A percentile compares a stretch with the other conserved stretches of the same genome.
These are phyloP conservation scores for Leishmania tarentolae DNA, from an alignment of 208 protist genomes.

Conservation along the genomic window DNA sequence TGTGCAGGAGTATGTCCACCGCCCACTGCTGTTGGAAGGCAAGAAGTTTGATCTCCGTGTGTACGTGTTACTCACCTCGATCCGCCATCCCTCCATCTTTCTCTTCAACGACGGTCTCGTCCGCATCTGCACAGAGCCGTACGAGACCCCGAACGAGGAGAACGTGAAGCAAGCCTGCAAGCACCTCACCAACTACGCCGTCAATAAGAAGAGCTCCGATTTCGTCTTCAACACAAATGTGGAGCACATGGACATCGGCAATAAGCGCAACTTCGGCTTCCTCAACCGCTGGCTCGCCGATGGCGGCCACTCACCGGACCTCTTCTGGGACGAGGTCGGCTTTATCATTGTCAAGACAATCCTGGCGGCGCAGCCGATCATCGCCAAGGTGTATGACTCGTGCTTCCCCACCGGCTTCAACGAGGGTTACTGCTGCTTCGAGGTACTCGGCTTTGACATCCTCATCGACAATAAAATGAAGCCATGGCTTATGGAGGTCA, in stretches of 20 bases:
- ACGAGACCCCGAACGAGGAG: slow-evolving; percentile 77
- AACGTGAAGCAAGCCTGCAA: slow-evolving; percentile 91
- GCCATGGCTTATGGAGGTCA: slow-evolving; percentile 97
- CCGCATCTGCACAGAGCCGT: slow-evolving; percentile 93
- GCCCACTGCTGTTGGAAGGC: slow-evolving; percentile 92
- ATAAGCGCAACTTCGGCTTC: slow-evolving; percentile 93
- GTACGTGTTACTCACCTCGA: slow-evolving; percentile 93
- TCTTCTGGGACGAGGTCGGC: slow-evolving; percentile 80
- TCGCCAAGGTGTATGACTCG: slow-evolving; percentile 90
- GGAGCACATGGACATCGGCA: slow-evolving; percentile 73
- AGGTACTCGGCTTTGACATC: slow-evolving; percentile 97
- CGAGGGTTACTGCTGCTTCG: slow-evolving; percentile 94
- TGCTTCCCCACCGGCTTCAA: slow-evolving; percentile 89
- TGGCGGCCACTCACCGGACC: slow-evolving; percentile 50
- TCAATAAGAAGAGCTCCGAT: slow-evolving; percentile 94
- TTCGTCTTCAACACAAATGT: slow-evolving; percentile 92
- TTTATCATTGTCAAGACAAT: slow-evolving; percentile 92
- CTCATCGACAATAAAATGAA: slow-evolving; percentile 92
- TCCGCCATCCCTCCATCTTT: slow-evolving; percentile 89
- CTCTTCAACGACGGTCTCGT: slow-evolving; percentile 95
- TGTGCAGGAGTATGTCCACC: slow-evolving; percentile 93
- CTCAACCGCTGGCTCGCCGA: slow-evolving; percentile 85
- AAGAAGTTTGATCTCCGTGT: slow-evolving; percentile 97
- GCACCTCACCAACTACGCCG: slow-evolving; percentile 98
- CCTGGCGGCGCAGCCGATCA: slow-evolving; percentile 91